These are phyloP conservation scores for Chytriomyces hyalinus DNA, from an alignment of 192 early-diverging fungal species.

Conservation along the genomic window DNA sequence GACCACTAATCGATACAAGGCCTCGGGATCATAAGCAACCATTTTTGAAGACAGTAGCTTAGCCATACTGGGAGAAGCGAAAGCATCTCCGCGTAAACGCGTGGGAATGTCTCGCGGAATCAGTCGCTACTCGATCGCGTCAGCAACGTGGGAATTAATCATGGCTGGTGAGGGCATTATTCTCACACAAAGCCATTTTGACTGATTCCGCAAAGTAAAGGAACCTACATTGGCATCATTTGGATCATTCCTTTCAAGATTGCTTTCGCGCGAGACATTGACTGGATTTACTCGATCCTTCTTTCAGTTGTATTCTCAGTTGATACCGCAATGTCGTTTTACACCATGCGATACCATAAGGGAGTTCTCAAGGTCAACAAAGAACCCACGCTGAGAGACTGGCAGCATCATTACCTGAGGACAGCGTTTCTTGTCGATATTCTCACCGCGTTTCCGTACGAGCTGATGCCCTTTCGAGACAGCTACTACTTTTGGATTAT, in stretches of 20 bases:
- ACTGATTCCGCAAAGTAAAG: not conserved
- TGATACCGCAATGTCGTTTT: constrained; percentile 19
- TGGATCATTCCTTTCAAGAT: constrained; percentile 28
- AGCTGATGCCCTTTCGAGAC: constrained; percentile 6
- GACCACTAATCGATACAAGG: too few species aligned
- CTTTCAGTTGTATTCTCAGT: constrained; percentile 4
- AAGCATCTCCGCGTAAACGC: too few species aligned
- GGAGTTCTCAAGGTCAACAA: constrained; percentile 11
- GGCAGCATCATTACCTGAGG: constrained; percentile 22
- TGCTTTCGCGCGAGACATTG: constrained; percentile 2
- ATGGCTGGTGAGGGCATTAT: too few species aligned
- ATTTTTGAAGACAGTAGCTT: too few species aligned
- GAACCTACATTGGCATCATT: constrained; percentile 17
- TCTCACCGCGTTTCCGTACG: constrained; percentile 20
- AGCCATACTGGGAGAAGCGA: too few species aligned
- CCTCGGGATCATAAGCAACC: too few species aligned
- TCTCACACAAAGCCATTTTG: too few species aligned
- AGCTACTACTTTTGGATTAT: constrained; percentile 7
- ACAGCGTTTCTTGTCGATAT: constrained; percentile 4
- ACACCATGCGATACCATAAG: constrained; percentile 23
- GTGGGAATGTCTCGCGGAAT: too few species aligned
- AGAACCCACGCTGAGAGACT: constrained; percentile 22
- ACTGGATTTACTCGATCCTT: constrained; percentile 4
- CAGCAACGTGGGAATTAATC: too few species aligned
- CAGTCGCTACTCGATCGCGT: too few species aligned